phyloP scores from a whole-genome alignment of 371 early-diverging fungal genomes.

The Parasitella parasitica region DNA sequence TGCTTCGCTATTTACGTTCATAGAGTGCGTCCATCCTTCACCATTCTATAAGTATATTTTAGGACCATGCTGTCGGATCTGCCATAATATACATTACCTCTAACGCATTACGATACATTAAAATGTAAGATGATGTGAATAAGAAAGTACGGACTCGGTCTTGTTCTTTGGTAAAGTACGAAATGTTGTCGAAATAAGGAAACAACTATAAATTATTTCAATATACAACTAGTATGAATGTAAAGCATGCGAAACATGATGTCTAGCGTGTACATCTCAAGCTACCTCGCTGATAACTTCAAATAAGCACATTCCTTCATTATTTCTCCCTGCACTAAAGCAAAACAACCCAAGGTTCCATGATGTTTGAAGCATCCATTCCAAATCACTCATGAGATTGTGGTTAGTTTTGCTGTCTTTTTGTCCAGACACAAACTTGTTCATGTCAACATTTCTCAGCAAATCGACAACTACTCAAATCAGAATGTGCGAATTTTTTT shows the following conservation, averaged over 20 bases:
- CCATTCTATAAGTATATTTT: neutral
- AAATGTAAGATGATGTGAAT: neutral
- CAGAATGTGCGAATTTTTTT: too few species aligned
- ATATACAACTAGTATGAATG: neutral
- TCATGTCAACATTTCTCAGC: neutral
- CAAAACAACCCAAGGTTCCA: constrained; percentile 20
- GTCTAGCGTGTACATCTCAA: neutral
- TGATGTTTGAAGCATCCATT: constrained; percentile 12
- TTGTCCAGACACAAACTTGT: neutral
- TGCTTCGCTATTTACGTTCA: neutral
- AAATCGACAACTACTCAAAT: too few species aligned
- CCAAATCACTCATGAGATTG: neutral
- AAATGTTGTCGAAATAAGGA: neutral
- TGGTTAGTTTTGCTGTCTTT: neutral
- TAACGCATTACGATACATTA: neutral
- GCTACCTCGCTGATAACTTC: constrained; percentile 7
- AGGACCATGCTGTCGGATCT: neutral
- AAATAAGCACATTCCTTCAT: constrained; percentile 6
- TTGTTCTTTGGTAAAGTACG: constrained; percentile 1
- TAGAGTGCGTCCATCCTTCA: neutral
- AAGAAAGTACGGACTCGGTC: neutral
- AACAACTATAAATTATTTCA: neutral
- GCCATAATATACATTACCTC: neutral
- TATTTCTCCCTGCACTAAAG: constrained; percentile 6
- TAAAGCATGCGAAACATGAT: neutral